phyloP scores from a whole-genome alignment of 2,329 filamentous ascomycete genomes.

The Chaetomiaceae sp. region DNA sequence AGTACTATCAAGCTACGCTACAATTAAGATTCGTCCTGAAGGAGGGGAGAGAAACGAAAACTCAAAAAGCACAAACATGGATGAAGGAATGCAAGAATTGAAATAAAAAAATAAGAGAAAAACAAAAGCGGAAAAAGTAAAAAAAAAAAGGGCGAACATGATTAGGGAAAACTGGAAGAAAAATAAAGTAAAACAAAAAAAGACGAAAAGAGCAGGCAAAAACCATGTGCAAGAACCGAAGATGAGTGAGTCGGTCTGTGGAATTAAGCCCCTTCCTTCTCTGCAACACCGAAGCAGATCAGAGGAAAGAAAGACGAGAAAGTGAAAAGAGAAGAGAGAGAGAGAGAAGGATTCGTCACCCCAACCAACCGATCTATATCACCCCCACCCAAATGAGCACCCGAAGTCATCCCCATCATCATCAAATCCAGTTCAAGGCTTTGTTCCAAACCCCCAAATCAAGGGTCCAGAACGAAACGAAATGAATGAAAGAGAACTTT shows the following conservation, averaged over 20 bases:
- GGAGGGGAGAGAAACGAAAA: conserved; percentile 9
- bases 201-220: conserved; percentile 4
- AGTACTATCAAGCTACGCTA: neutral
- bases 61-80: too few species aligned
- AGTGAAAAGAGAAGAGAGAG: conserved; percentile 1
- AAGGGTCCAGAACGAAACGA: too few species aligned
- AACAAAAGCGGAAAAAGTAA: neutral
- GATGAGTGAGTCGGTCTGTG: neutral
- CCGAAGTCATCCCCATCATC: neutral
- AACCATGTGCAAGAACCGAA: neutral
- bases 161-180: neutral
- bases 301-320: conserved; percentile 8
- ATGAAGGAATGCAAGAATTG: neutral
- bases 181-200: conserved; percentile 4
- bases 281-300: conserved; percentile 9
- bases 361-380: neutral
- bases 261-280: neutral
- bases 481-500: neutral
- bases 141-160: neutral
- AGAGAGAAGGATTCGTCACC: neutral
- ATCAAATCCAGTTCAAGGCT: conserved; percentile 10
- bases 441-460: too few species aligned
- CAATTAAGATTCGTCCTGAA: conserved; percentile 3
- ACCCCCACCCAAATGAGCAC: neutral
- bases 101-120: neutral